Percentiles rank a stretch among this genome's conserved stretches.
Evolutionary conservation across 768 basidiomycete genomes (phyloP).

Genomic region (Auriculariales sp.): DNA sequence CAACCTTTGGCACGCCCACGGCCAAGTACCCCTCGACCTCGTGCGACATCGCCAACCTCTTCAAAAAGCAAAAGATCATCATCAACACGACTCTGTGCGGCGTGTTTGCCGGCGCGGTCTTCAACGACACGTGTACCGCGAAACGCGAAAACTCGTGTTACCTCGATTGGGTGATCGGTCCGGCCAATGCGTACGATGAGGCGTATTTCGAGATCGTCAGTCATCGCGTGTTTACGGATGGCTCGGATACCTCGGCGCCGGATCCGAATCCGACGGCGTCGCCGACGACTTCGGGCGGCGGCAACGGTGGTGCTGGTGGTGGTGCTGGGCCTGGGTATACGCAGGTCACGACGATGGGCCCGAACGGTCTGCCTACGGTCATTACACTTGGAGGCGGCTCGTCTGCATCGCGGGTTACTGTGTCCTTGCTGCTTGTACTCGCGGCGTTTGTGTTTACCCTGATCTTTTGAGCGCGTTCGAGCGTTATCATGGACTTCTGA

Average conservation of each 20-base stretch:
- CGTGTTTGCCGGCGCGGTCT: background rate
- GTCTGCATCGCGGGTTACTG: no score
- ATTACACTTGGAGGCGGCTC: no score
- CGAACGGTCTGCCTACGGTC: no score
- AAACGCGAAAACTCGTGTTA: background rate
- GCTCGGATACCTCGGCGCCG: background rate
- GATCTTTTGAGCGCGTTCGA: no score
- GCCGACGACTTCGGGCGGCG: background rate
- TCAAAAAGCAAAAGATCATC: background rate
- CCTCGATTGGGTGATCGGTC: background rate
- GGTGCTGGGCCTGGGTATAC: no score
- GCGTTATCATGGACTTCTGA: no score
- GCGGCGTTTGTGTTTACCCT: no score
- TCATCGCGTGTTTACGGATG: background rate
- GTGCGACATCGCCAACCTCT: constrained; percentile 21
- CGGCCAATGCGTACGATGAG: background rate
- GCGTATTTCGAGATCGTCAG: background rate
- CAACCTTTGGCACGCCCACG: constrained; percentile 45
- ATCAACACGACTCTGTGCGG: background rate
- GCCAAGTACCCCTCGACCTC: constrained; percentile 49
- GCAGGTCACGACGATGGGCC: no score
- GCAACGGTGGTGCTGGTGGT: background rate
- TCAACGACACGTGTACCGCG: background rate
- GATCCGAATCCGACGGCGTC: background rate
- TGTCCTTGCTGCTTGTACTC: no score